Evolutionary conservation across 179 eudicot genomes (phyloP).

Genomic region (Patellifolia procumbens): DNA sequence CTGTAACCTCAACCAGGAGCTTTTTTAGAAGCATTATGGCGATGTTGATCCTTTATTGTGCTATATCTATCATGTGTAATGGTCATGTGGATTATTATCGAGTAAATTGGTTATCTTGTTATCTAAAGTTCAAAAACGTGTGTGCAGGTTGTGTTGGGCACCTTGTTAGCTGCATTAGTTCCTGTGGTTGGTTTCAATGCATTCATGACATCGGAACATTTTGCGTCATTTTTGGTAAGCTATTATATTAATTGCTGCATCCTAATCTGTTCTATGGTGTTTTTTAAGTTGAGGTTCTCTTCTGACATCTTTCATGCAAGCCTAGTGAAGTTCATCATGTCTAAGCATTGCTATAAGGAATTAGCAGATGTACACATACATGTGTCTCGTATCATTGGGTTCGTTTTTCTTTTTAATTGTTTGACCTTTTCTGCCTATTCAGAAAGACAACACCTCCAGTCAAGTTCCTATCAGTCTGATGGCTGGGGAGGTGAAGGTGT

Average conservation of each 20-base stretch:
- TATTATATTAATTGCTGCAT: background rate
- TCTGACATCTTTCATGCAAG: background rate
- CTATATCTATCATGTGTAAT: background rate
- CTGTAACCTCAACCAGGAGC: background rate
- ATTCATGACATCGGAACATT: slow-evolving; percentile 96
- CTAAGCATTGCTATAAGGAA: background rate
- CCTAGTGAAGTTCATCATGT: background rate
- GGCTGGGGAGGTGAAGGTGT: background rate
- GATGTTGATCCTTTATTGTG: background rate
- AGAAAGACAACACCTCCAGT: background rate
- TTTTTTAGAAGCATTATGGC: background rate
- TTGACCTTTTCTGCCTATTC: background rate
- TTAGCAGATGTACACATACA: background rate
- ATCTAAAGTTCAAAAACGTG: slow-evolving; percentile 15
- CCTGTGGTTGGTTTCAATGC: slow-evolving; percentile 99
- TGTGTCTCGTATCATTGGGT: background rate
- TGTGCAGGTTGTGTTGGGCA: slow-evolving; percentile 93
- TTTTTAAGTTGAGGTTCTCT: background rate
- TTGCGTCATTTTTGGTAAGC: slow-evolving; percentile 95
- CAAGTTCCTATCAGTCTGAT: background rate
- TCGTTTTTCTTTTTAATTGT: background rate
- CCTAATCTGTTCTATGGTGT: background rate
- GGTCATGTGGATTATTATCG: background rate
- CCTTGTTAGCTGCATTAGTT: slow-evolving; percentile 88
- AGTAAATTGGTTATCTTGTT: slow-evolving; percentile 6